These are phyloP conservation scores for Fusarium stilboides DNA, from an alignment of 2,329 filamentous ascomycete species.

Conservation along the genomic window DNA sequence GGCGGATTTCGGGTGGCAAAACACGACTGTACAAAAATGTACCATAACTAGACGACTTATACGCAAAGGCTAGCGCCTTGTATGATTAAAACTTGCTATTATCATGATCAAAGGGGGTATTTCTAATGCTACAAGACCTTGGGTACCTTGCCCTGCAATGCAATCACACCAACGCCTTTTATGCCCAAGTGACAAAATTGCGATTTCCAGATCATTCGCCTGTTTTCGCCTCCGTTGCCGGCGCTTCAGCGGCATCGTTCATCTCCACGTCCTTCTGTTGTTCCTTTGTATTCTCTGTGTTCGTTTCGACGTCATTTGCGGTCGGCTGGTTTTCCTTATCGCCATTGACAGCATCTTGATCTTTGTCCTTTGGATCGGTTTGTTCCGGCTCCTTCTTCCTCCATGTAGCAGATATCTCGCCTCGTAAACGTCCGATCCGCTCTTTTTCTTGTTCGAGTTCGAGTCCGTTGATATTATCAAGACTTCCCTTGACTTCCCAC, in stretches of 20 bases:
- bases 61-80: conserved; percentile 25
- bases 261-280: conserved; percentile 54
- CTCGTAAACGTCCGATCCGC: conserved; percentile 43
- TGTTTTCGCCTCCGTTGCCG: conserved; percentile 32
- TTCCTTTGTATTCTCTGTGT: conserved; percentile 12
- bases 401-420: conserved; percentile 56
- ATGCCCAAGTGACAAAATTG: conserved; percentile 30
- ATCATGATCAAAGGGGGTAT: conserved; percentile 49
- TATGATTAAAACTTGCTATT: conserved; percentile 37
- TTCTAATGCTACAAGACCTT: conserved; percentile 48
- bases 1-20: neutral
- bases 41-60: conserved; percentile 36
- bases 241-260: conserved; percentile 44
- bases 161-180: conserved; percentile 46
- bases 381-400: conserved; percentile 51
- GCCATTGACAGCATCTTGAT: conserved; percentile 54
- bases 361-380: conserved; percentile 48
- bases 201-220: conserved; percentile 34
- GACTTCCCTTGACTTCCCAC: conserved; percentile 63
- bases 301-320: conserved; percentile 23
- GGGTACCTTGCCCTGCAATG: conserved; percentile 39
- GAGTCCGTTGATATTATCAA: conserved; percentile 52
- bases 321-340: conserved; percentile 65
- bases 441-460: conserved; percentile 49
- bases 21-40: conserved; percentile 33